These are phyloP conservation scores for Cyphellophora europaea DNA, from an alignment of 2,329 filamentous ascomycete genomes.

Conservation along the genomic window DNA sequence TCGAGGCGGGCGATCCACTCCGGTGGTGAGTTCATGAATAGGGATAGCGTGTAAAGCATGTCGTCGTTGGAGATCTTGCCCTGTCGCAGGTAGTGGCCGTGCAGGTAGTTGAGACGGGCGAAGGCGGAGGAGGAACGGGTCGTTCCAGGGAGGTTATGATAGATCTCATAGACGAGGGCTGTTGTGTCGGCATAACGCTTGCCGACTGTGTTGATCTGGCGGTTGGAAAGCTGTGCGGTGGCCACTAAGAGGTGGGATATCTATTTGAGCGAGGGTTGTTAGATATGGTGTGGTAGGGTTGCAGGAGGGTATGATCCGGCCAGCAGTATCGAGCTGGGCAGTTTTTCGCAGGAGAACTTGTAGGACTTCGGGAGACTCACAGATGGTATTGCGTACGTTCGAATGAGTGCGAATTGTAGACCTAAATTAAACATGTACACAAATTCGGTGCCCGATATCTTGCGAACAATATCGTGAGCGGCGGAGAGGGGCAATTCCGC, in stretches of 20 bases:
- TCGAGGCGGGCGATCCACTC: constrained; percentile 58
- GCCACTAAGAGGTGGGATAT: constrained; percentile 30
- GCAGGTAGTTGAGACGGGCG: constrained; percentile 56
- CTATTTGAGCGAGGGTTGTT: background rate
- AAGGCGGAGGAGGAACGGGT: constrained; percentile 42
- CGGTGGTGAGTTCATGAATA: constrained; percentile 58
- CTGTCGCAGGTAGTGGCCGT: constrained; percentile 45
- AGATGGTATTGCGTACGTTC: constrained; percentile 49
- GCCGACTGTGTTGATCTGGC: constrained; percentile 30
- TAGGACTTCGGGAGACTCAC: constrained; percentile 30
- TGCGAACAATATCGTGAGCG: constrained; percentile 14
- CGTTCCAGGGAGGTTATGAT: constrained; percentile 27
- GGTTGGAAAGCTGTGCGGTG: constrained; percentile 40
- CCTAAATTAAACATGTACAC: constrained; percentile 16
- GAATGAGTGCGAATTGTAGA: constrained; percentile 18
- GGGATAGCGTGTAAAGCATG: constrained; percentile 54
- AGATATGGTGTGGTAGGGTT: too few relatives aligned
- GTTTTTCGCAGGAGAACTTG: too few relatives aligned
- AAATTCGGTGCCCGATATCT: constrained; percentile 15
- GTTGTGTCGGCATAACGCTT: constrained; percentile 47
- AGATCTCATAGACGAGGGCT: constrained; percentile 40
- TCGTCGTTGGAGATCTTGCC: constrained; percentile 54
- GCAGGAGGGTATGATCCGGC: too few relatives aligned
- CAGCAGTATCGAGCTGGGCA: too few relatives aligned
- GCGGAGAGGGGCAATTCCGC: constrained; percentile 4